phyloP scores from a whole-genome alignment of 2,329 filamentous ascomycete genomes.

The Botrytis galanthina region DNA sequence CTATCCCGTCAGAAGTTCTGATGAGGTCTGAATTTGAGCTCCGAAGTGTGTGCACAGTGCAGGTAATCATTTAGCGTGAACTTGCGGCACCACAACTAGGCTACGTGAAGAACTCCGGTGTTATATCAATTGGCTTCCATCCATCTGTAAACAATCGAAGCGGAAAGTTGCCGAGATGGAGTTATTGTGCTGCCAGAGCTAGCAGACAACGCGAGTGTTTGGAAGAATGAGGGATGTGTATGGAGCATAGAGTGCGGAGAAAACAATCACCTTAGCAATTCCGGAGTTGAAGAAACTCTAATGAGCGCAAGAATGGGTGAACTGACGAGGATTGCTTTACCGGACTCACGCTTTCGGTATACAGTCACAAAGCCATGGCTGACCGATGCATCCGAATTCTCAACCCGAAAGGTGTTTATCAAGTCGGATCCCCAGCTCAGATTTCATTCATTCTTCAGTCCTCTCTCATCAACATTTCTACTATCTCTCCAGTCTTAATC shows the following conservation, averaged over 20 bases:
- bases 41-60: not conserved
- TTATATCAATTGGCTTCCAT: not conserved
- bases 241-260: not conserved
- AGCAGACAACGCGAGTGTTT: not conserved
- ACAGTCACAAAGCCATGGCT: conserved; percentile 2
- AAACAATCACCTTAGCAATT: not conserved
- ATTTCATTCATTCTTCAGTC: not conserved
- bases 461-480: conserved; percentile 7
- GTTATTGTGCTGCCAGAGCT: not conserved
- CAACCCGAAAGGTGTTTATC: conserved; percentile 13
- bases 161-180: not conserved
- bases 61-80: not conserved
- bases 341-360: conserved; percentile 12
- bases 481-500: not conserved
- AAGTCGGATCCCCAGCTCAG: conserved; percentile 6
- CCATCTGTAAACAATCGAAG: not conserved
- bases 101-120: not conserved
- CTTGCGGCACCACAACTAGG: not conserved
- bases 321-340: not conserved
- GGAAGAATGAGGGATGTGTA: conserved; percentile 5
- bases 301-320: not conserved
- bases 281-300: not conserved
- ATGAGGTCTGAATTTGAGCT: not conserved
- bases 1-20: not conserved
- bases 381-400: not conserved